Evolutionary conservation across 2,329 filamentous ascomycete species (phyloP).

Genomic region (Fusarium dimerum): DNA sequence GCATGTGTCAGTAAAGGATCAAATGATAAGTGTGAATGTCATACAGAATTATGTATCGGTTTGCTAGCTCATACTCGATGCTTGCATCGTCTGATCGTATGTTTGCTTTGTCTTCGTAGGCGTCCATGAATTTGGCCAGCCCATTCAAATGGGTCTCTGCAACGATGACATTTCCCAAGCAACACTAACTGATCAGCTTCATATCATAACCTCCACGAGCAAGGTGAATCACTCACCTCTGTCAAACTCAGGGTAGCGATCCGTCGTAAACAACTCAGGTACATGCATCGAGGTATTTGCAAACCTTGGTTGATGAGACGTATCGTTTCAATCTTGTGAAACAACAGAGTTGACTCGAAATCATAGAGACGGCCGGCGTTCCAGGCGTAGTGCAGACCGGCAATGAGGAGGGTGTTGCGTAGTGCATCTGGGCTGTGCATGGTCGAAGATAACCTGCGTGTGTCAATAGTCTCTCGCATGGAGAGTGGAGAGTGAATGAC

Average conservation of each 20-base stretch:
- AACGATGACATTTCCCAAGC: slow-evolving; percentile 13
- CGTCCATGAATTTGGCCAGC: slow-evolving; percentile 22
- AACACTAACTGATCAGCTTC: slow-evolving; percentile 9
- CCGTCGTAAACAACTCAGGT: slow-evolving; percentile 10
- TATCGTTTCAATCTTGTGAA: slow-evolving; percentile 24
- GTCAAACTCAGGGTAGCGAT: slow-evolving; percentile 21
- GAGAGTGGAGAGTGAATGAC: background rate
- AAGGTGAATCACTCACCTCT: slow-evolving; percentile 8
- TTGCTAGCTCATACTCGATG: slow-evolving; percentile 19
- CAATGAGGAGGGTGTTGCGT: slow-evolving; percentile 20
- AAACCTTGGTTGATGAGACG: slow-evolving; percentile 15
- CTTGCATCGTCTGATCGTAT: background rate
- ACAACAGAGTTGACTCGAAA: slow-evolving; percentile 20
- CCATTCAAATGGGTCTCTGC: slow-evolving; percentile 22
- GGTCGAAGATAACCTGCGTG: slow-evolving; percentile 9
- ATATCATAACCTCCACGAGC: rapidly evolving
- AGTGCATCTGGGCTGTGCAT: slow-evolving; percentile 16
- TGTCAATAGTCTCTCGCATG: background rate
- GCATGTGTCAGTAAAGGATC: background rate
- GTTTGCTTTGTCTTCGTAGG: slow-evolving; percentile 3
- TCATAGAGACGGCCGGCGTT: slow-evolving; percentile 11
- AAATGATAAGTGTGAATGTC: rapidly evolving
- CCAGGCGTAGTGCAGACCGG: slow-evolving; percentile 23
- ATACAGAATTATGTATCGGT: slow-evolving; percentile 20
- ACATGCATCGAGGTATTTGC: background rate